Conservation (phyloP, 257 asterid species). For the Solanum pennellii region DNA sequence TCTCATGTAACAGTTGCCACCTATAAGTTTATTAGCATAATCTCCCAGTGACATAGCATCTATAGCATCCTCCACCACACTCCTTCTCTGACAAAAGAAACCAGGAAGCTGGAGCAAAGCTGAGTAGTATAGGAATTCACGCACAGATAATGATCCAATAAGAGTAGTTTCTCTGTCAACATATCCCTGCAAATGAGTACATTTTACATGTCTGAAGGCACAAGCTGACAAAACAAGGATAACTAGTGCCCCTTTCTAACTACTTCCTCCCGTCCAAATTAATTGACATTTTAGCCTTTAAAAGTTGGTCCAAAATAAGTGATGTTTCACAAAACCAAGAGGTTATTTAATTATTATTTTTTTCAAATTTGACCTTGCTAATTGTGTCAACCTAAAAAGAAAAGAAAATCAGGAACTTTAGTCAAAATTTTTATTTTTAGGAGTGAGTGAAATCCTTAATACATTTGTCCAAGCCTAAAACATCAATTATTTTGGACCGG, state of each 20-base stretch:
- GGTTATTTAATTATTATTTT: not conserved
- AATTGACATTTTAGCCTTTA: not conserved
- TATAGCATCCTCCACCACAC: slow-evolving; percentile 89
- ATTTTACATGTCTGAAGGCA: not conserved
- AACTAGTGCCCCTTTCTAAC: not conserved
- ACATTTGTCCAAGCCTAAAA: not conserved
- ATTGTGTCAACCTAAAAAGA: not conserved
- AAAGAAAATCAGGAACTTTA: not conserved
- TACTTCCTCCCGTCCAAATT: not conserved
- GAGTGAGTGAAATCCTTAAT: not conserved
- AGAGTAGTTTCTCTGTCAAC: slow-evolving; percentile 87
- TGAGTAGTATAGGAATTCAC: slow-evolving; percentile 94
- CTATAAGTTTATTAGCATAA: slow-evolving; percentile 83
- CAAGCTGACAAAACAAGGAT: not conserved
- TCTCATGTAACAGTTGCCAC: slow-evolving; percentile 88
- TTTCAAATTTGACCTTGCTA: not conserved
- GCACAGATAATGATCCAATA: slow-evolving; percentile 89
- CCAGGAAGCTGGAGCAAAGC: slow-evolving; percentile 97
- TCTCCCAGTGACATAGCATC: slow-evolving; percentile 89
- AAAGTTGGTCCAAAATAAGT: not conserved
- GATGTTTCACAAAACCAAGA: not conserved
- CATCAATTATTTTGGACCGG: not conserved
- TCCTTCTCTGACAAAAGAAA: slow-evolving; percentile 52
- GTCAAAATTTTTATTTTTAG: not conserved
- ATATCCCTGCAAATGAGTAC: slow-evolving; percentile 50